These are phyloP conservation scores for Leccinum boreale DNA, from an alignment of 768 basidiomycete species.

Conservation along the genomic window DNA sequence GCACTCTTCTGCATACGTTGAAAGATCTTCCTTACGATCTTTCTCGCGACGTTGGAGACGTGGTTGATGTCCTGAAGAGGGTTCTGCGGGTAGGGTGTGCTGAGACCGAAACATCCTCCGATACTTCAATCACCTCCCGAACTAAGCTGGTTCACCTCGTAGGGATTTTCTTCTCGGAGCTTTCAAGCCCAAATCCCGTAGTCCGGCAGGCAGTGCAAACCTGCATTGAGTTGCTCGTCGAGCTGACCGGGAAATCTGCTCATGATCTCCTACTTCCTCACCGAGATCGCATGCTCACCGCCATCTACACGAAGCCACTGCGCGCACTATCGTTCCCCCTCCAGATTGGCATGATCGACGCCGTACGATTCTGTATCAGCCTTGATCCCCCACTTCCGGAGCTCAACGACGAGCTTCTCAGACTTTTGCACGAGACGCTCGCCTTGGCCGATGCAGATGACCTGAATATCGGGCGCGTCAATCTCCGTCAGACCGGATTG, in stretches of 20 bases:
- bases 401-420: conserved; percentile 86
- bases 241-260: conserved; percentile 65
- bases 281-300: conserved; percentile 81
- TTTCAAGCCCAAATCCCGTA: conserved; percentile 80
- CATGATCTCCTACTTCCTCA: conserved; percentile 80
- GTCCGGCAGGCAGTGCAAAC: conserved; percentile 83
- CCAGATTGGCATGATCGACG: conserved; percentile 98
- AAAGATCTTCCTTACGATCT: conserved; percentile 93
- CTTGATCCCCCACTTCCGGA: conserved; percentile 88
- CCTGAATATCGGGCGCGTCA: conserved; percentile 69
- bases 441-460: conserved; percentile 97
- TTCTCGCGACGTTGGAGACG: conserved; percentile 75
- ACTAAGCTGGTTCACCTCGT: conserved; percentile 66
- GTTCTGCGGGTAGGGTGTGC: conserved; percentile 62
- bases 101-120: conserved; percentile 43
- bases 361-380: conserved; percentile 89
- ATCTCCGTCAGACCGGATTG: conserved; percentile 69
- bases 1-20: conserved; percentile 85
- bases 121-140: conserved; percentile 41
- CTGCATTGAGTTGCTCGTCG: conserved; percentile 75
- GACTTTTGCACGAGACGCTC: conserved; percentile 89
- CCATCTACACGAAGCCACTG: conserved; percentile 95
- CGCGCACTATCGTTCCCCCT: conserved; percentile 91
- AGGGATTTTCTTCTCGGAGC: conserved; percentile 83
- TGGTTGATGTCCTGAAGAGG: conserved; percentile 69